phyloP scores from a whole-genome alignment of 495 filamentous ascomycete species.

The Mytilinidion resinicola region DNA sequence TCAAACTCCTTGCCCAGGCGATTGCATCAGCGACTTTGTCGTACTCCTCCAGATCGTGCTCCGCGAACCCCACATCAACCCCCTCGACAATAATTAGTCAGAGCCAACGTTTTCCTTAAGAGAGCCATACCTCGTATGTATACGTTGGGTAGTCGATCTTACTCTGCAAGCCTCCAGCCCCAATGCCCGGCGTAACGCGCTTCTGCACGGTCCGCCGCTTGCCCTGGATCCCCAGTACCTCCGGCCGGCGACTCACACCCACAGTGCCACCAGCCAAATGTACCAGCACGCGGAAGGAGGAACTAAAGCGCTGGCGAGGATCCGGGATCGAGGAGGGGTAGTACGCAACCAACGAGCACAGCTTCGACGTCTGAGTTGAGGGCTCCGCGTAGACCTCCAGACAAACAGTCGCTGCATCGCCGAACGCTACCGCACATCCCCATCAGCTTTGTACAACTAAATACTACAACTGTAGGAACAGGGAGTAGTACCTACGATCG shows the following conservation, averaged over 20 bases:
- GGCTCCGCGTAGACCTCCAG: conserved; percentile 33
- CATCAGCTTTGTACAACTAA: neutral
- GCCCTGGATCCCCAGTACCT: conserved; percentile 59
- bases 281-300: conserved; percentile 40
- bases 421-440: conserved; percentile 30
- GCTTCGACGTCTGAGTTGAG: conserved; percentile 34
- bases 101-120: too few relatives aligned
- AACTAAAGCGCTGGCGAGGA: conserved; percentile 38
- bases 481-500: conserved; percentile 35
- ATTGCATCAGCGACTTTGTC: conserved; percentile 42
- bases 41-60: conserved; percentile 48
- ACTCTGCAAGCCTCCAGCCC: conserved; percentile 42
- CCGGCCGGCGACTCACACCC: conserved; percentile 35
- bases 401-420: conserved; percentile 36
- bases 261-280: conserved; percentile 38
- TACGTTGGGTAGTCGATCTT: conserved; percentile 43
- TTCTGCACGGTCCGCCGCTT: conserved; percentile 47
- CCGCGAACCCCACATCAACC: conserved; percentile 44
- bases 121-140: too few relatives aligned
- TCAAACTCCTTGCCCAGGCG: conserved; percentile 47
- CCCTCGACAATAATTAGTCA: too few relatives aligned
- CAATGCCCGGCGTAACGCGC: conserved; percentile 48
- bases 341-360: conserved; percentile 45
- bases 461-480: neutral
- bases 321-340: conserved; percentile 44